Evolutionary conservation across 2,329 filamentous ascomycete species (phyloP).

Genomic region (Paraphoma sp.): DNA sequence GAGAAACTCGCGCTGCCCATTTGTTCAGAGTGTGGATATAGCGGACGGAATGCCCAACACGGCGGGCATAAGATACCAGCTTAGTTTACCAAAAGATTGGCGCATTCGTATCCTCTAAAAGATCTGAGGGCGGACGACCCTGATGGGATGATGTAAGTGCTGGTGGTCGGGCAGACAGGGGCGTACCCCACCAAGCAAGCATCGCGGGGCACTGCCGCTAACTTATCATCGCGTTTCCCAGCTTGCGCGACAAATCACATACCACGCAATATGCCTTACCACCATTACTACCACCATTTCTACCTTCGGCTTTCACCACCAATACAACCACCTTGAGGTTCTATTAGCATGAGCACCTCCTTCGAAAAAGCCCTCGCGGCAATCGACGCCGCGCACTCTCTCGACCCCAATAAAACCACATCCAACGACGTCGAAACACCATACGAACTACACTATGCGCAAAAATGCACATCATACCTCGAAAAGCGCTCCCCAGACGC

Average conservation of each 20-base stretch:
- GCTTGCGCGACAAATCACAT: constrained; percentile 12
- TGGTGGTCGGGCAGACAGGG: constrained; percentile 1
- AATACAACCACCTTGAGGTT: neutral
- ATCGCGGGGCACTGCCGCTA: constrained; percentile 20
- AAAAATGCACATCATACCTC: constrained; percentile 80
- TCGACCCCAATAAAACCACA: constrained; percentile 67
- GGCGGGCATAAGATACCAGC: too few relatives aligned
- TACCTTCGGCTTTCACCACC: too few relatives aligned
- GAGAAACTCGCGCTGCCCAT: too few relatives aligned
- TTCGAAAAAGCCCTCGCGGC: constrained; percentile 62
- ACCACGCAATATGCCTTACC: constrained; percentile 15
- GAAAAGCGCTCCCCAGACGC: constrained; percentile 65
- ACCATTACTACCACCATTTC: neutral
- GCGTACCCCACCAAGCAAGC: constrained; percentile 11
- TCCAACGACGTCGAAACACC: constrained; percentile 58
- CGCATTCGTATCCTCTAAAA: too few relatives aligned
- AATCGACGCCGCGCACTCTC: constrained; percentile 76
- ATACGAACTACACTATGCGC: constrained; percentile 84
- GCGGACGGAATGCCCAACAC: too few relatives aligned
- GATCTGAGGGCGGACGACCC: neutral
- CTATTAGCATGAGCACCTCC: too few relatives aligned
- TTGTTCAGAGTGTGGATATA: too few relatives aligned
- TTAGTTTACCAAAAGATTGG: too few relatives aligned
- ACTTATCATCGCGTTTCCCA: constrained; percentile 8
- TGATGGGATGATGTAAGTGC: neutral